A percentile compares a stretch with the other conserved stretches of the same genome.
phyloP scores from a whole-genome alignment of 306 rosid species.

The Cucumis sativus region Cucumber_9930_V3 NC_026657.2:30279501-30280000 shows the following conservation, averaged over 20 bases:
- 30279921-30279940: conserved; percentile 23
- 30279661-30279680: not conserved
- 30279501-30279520: conserved; percentile 9
- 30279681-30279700: not conserved
- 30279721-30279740: not conserved
- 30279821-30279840: conserved; percentile 63
- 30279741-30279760: conserved; percentile 46
- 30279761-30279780: conserved; percentile 75
- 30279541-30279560: not conserved
- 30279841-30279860: conserved; percentile 62
- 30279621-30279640: not conserved
- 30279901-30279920: conserved; percentile 93
- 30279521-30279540: not conserved
- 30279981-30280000: too few relatives aligned
- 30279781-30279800: conserved; percentile 78
- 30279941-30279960: too few relatives aligned
- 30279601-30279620: not conserved
- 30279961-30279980: too few relatives aligned
- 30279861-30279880: conserved; percentile 61
- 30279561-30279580: not conserved
- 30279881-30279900: conserved; percentile 74
- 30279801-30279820: conserved; percentile 85
- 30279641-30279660: not conserved
- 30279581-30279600: not conserved
- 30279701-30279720: not conserved